Base-by-base conservation (phyloP, 352 stramenopile genomes). In the Pythium folliculosum region DNA sequence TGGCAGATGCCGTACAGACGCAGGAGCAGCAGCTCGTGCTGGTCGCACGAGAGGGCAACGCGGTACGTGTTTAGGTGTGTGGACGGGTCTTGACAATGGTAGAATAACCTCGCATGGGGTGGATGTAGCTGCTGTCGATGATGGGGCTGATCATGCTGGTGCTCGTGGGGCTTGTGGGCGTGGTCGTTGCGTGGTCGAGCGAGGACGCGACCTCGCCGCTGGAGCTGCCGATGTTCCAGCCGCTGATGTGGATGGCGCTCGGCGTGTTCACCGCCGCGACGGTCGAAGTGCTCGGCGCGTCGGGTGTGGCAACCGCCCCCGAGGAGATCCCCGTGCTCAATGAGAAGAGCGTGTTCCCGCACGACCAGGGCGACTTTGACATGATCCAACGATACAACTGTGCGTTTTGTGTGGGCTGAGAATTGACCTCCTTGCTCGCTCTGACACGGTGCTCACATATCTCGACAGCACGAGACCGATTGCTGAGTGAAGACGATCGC, bases 201-300 rank as follows among this genome's bases (percentile, higher is more conserved):
- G 80, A 89, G 13, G 64, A 84, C n/a, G 35, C 52, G 4, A 21
- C 54, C 51, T 81, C 76, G 30, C 70, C 82, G 0, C 38, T 77
- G 23, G 77, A 92, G 27, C 64, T 92, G 49, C 82, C 84, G 16
- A 89, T 94, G 81, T 94, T 92, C 59, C 73, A 83, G 53, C 86
- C 86, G 21, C 75, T 94, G 14, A 82, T 93, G 76, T 92, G 86
- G 84, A 80, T 94, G 60, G 82, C 84, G 8, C 68, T 93, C 19
- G 86, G 86, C 38, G 87, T 94, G 63, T 86, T 94, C 56, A 86
- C 82, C 82, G 77, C 80, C 58, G 71, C 80, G 37, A 86, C 73
- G n/a, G 73, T 88, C 13, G 80, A 87, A 37, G 54, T 86, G 57
- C 55, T 87, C 19, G 60, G 35, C 17, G 22, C 54, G 2, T 53